Conservation (phyloP, 352 stramenopile genomes). For the Phytophthora pinifolia region DNA sequence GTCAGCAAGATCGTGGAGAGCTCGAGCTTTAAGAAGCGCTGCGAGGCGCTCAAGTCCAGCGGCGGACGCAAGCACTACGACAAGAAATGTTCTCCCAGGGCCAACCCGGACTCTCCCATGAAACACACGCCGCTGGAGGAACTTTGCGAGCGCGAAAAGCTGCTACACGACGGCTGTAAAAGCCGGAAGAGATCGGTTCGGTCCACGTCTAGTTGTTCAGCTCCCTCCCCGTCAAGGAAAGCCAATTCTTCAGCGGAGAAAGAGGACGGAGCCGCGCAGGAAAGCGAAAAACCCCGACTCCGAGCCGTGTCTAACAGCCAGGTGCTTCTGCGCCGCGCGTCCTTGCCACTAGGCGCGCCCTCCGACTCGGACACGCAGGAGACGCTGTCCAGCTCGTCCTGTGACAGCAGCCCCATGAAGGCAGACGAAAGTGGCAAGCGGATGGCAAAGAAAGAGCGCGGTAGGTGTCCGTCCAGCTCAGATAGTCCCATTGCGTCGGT, state of each 20-base stretch:
- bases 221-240: not conserved
- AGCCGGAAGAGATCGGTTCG: not conserved
- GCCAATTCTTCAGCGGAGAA: constrained; percentile 17
- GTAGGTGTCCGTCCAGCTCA: not conserved
- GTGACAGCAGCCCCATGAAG: constrained; percentile 20
- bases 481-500: not conserved
- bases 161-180: constrained; percentile 14
- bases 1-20: constrained; percentile 43
- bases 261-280: constrained; percentile 7
- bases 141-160: constrained; percentile 33
- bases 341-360: constrained; percentile 10
- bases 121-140: constrained; percentile 36
- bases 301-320: constrained; percentile 13
- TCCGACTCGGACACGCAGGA: constrained; percentile 22
- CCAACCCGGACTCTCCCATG: constrained; percentile 8
- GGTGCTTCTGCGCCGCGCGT: constrained; percentile 17
- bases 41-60: constrained; percentile 37
- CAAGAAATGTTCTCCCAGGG: constrained; percentile 13
- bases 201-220: constrained; percentile 4
- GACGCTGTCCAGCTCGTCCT: constrained; percentile 14
- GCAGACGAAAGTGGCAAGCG: not conserved
- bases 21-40: constrained; percentile 44
- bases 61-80: constrained; percentile 17
- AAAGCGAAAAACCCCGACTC: constrained; percentile 1
- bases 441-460: not conserved